These are phyloP conservation scores for Pythium sp. DNA, from an alignment of 352 stramenopile genomes.

Conservation along the genomic window DNA sequence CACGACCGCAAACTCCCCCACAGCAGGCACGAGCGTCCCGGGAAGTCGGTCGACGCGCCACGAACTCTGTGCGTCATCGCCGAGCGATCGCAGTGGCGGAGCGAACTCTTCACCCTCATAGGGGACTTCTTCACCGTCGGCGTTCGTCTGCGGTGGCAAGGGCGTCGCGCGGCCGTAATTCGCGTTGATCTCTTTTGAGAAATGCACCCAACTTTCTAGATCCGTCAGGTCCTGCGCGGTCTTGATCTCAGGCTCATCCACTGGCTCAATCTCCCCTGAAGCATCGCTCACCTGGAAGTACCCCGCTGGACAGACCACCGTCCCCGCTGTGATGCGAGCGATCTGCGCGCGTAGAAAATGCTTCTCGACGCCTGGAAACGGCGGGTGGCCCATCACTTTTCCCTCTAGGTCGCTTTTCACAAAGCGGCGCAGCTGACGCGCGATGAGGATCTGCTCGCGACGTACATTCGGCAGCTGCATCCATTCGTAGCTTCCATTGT, in stretches of 20 bases:
- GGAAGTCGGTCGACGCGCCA: slow-evolving; percentile 81
- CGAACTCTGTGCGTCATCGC: slow-evolving; percentile 58
- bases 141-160: slow-evolving; percentile 68
- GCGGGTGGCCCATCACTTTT: slow-evolving; percentile 74
- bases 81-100: slow-evolving; percentile 49
- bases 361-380: slow-evolving; percentile 85
- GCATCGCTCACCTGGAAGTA: slow-evolving; percentile 80
- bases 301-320: slow-evolving; percentile 77
- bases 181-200: slow-evolving; percentile 85
- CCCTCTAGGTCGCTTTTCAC: slow-evolving; percentile 82
- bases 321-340: slow-evolving; percentile 82
- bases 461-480: slow-evolving; percentile 74
- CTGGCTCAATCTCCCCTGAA: slow-evolving; percentile 56
- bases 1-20: slow-evolving; percentile 61
- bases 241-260: slow-evolving; percentile 72
- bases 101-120: slow-evolving; percentile 68
- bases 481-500: slow-evolving; percentile 81
- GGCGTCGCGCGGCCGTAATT: slow-evolving; percentile 70
- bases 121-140: slow-evolving; percentile 66
- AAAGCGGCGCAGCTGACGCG: slow-evolving; percentile 75
- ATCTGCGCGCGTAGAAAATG: slow-evolving; percentile 89
- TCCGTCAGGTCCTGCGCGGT: slow-evolving; percentile 66
- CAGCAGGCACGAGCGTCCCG: slow-evolving; percentile 55
- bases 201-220: slow-evolving; percentile 84
- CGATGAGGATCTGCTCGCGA: slow-evolving; percentile 72